Conservation (phyloP, 345 rosid species). For the Stellera chamaejasme region DNA sequence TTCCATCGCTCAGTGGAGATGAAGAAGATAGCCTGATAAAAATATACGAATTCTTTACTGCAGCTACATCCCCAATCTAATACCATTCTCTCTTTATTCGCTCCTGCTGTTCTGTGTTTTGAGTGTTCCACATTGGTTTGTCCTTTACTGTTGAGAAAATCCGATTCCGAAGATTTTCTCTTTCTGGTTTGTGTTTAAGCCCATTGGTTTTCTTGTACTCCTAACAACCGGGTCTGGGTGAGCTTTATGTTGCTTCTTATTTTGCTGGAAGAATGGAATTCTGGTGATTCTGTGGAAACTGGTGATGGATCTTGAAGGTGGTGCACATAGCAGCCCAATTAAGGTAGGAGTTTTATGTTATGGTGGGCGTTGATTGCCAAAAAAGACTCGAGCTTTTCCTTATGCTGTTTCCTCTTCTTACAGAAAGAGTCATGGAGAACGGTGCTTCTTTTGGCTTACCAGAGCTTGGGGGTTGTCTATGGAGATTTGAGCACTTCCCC, state of each 20-base stretch:
- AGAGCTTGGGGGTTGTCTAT: slow-evolving; percentile 82
- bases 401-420: slow-evolving; percentile 3
- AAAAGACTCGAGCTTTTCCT: slow-evolving; percentile 8
- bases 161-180: background rate
- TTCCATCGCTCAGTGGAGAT: background rate
- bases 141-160: background rate
- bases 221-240: slow-evolving; percentile 16
- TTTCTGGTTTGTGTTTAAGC: background rate
- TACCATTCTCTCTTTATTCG: slow-evolving; percentile 13
- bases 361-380: background rate
- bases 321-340: slow-evolving; percentile 28
- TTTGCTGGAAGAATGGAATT: slow-evolving; percentile 17
- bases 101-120: slow-evolving; percentile 22
- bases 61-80: slow-evolving; percentile 13
- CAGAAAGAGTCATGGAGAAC: slow-evolving; percentile 81
- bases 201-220: slow-evolving; percentile 4
- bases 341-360: slow-evolving; percentile 32
- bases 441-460: slow-evolving; percentile 68
- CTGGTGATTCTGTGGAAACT: slow-evolving; percentile 18
- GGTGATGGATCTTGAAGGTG: slow-evolving; percentile 56
- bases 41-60: background rate
- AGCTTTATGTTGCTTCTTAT: slow-evolving; percentile 18
- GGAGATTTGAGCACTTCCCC: slow-evolving; percentile 90
- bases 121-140: slow-evolving; percentile 17
- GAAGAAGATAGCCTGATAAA: background rate